Evolutionary conservation across 1,284 basidiomycete genomes (phyloP).

Genomic region (Flammula alnicola): DNA sequence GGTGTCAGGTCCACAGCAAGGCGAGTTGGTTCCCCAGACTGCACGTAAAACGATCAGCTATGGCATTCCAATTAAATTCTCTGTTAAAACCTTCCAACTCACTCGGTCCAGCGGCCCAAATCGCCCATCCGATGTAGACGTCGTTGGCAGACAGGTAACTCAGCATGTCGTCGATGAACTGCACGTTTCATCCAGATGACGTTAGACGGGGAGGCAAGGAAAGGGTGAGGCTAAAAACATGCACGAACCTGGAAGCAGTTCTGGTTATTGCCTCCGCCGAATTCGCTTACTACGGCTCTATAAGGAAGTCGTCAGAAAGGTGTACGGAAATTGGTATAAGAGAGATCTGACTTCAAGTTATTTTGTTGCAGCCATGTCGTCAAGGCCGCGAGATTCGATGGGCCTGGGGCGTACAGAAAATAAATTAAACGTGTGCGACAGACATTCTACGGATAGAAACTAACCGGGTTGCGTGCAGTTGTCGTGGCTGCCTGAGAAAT

Average conservation of each 20-base stretch:
- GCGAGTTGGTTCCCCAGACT: constrained; percentile 49
- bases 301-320: neutral
- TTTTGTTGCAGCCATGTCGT: constrained; percentile 49
- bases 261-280: constrained; percentile 47
- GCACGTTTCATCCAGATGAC: neutral
- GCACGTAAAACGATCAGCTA: too few species aligned
- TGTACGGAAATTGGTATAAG: neutral
- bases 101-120: constrained; percentile 55
- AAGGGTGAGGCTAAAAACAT: too few species aligned
- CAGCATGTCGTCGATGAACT: constrained; percentile 44
- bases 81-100: constrained; percentile 20
- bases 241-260: constrained; percentile 37
- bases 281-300: constrained; percentile 50
- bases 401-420: constrained; percentile 27
- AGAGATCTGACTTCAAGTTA: constrained; percentile 40
- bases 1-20: constrained; percentile 49
- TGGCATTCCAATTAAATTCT: neutral
- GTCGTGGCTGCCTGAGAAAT: constrained; percentile 48
- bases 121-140: constrained; percentile 51
- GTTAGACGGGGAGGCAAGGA: neutral
- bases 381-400: constrained; percentile 44
- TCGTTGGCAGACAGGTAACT: constrained; percentile 45
- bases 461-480: constrained; percentile 46
- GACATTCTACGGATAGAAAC: neutral
- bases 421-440: neutral